These are phyloP conservation scores for Quercus alba DNA, from an alignment of 306 rosid genomes.

Conservation along the genomic window DNA sequence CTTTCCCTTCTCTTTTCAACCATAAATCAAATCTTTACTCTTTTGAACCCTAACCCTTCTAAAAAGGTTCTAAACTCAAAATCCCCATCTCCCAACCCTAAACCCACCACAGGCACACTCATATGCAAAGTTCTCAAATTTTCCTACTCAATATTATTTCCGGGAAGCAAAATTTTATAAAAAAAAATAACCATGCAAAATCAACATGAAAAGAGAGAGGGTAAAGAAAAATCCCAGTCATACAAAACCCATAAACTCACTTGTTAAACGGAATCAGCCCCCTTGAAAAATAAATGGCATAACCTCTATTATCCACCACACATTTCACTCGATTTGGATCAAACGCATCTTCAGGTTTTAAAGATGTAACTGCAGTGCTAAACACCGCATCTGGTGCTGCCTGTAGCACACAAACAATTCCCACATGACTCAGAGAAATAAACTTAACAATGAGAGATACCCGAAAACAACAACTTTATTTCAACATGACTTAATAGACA, in stretches of 20 bases:
- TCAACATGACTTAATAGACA: background rate
- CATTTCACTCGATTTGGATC: constrained; percentile 96
- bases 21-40: too few species aligned
- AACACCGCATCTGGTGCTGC: constrained; percentile 97
- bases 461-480: background rate
- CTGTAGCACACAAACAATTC: constrained; percentile 38
- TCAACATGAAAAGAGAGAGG: background rate
- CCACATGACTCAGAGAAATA: constrained; percentile 18
- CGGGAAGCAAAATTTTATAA: background rate
- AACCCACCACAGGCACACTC: too few species aligned
- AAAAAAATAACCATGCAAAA: background rate
- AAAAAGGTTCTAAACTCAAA: too few species aligned
- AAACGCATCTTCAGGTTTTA: constrained; percentile 79
- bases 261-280: constrained; percentile 92
- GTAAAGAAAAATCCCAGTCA: background rate
- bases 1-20: too few species aligned
- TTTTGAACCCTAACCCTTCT: too few species aligned
- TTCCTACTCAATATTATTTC: background rate
- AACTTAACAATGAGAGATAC: background rate
- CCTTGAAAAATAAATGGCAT: constrained; percentile 93
- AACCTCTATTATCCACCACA: constrained; percentile 68
- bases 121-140: too few species aligned
- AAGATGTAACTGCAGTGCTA: constrained; percentile 92
- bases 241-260: constrained; percentile 38
- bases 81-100: too few species aligned